These are phyloP conservation scores for Corynespora cassiicola DNA, from an alignment of 2,329 filamentous ascomycete genomes.

Conservation along the genomic window DNA sequence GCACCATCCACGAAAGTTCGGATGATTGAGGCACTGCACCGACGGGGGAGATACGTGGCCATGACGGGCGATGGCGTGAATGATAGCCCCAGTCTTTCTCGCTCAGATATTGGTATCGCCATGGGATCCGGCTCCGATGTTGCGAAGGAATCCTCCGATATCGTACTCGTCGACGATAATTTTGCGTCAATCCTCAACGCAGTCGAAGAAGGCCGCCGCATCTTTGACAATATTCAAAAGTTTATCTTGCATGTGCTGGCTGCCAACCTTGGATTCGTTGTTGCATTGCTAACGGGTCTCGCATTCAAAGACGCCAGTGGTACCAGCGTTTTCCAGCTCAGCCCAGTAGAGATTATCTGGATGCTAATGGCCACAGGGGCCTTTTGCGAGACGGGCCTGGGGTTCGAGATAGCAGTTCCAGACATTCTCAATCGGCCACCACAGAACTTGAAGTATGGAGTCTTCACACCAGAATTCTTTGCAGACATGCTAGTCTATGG, in stretches of 20 bases:
- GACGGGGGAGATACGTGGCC: slow-evolving; percentile 23
- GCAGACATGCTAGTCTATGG: slow-evolving; percentile 29
- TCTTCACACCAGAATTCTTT: slow-evolving; percentile 24
- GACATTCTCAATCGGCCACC: slow-evolving; percentile 23
- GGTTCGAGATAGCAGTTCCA: slow-evolving; percentile 19
- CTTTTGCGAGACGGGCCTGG: slow-evolving; percentile 24
- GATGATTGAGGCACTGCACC: slow-evolving; percentile 44
- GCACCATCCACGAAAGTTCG: slow-evolving; percentile 47
- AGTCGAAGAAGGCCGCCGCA: slow-evolving; percentile 26
- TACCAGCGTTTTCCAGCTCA: slow-evolving; percentile 24
- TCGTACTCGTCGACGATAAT: slow-evolving; percentile 30
- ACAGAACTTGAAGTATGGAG: slow-evolving; percentile 18
- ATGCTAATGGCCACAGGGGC: slow-evolving; percentile 27
- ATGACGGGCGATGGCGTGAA: slow-evolving; percentile 38
- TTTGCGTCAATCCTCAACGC: slow-evolving; percentile 31
- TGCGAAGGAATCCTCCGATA: slow-evolving; percentile 18
- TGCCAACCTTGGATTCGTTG: slow-evolving; percentile 18
- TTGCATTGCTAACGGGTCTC: slow-evolving; percentile 18
- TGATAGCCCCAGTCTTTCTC: slow-evolving; percentile 24
- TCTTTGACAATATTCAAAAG: slow-evolving; percentile 30
- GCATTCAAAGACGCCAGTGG: slow-evolving; percentile 19
- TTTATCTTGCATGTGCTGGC: slow-evolving; percentile 14
- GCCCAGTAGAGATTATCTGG: slow-evolving; percentile 25
- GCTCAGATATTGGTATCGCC: slow-evolving; percentile 27
- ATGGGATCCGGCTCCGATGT: slow-evolving; percentile 26